phyloP scores from a whole-genome alignment of 495 filamentous ascomycete species.

The Jackrogersella multiformis region DNA sequence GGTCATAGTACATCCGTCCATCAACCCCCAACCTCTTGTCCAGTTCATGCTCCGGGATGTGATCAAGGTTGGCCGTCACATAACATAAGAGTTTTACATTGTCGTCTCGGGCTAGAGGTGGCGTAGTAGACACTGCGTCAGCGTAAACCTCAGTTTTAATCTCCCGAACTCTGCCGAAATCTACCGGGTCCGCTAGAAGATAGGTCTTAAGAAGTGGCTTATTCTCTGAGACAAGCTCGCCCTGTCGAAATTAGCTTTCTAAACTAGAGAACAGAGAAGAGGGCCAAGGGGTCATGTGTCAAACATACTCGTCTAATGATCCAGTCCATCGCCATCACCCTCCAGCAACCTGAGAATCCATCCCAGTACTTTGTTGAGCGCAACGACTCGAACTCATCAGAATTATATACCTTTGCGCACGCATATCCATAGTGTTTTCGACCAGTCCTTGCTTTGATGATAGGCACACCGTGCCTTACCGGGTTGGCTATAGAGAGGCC shows the following conservation, averaged over 20 bases:
- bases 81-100: neutral
- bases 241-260: neutral
- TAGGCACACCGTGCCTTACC: neutral
- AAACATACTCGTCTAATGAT: neutral
- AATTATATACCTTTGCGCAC: neutral
- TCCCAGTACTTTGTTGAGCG: neutral
- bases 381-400: neutral
- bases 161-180: neutral
- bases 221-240: neutral
- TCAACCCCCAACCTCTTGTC: neutral
- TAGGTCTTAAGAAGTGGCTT: neutral
- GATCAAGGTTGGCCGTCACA: neutral
- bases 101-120: neutral
- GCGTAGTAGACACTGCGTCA: neutral
- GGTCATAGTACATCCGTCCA: neutral
- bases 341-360: neutral
- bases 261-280: neutral
- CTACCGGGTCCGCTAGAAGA: neutral
- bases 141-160: neutral
- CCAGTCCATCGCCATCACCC: neutral
- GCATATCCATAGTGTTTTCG: neutral
- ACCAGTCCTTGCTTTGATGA: neutral
- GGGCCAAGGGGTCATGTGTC: neutral
- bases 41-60: neutral
- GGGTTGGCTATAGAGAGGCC: neutral